Evolutionary conservation across 2,329 filamentous ascomycete species (phyloP), one percentile per base, ranked within the genome.

Genomic region (Acrocalymma vagum): DNA sequence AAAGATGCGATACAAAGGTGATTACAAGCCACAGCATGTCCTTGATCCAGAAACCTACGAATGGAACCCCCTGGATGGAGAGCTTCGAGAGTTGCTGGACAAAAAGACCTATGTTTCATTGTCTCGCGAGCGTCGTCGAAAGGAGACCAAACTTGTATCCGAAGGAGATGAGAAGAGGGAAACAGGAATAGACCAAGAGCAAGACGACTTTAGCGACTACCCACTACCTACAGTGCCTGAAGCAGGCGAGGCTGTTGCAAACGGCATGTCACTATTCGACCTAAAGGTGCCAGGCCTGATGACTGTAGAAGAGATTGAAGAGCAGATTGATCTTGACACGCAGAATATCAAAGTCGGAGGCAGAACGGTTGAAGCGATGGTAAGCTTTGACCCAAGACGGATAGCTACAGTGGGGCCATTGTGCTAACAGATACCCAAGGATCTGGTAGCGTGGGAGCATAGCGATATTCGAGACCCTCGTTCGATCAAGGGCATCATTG

Each of bases 1-100:
- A 37, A 94, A 94, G 73, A 93, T 94, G 89, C 78, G 79, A 55
- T 94, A 94, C 74, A 94, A 94, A 73, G 86, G 85, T 42, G 86
- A 91, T 60, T 94, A 88, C 64, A 76, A 78, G 9, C 88, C 88
- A 2, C 87, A 90, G 60, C 82, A 85, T 58, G 78, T 94, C 9
- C 77, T 93, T 9, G 86, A 92, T 51, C 86, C 87, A 0, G 81
- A 84, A 47, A 79, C 78, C 0, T 74, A 85, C 48, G 63, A 70
- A 7, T 90, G 87, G 86, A 75, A 85, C 48, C 72, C 73, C 0
- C 63, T 90, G 4, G 78, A 84, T 51, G 70, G 76, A 23, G 70
- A 75, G 3, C 61, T 82, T 2, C 62, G 84, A 30, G 65, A 49
- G n/a, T 62, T 75, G 14, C 72, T 83, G 45, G 81, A 86, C 48